These are phyloP conservation scores for Mycena chlorophos DNA, from an alignment of 768 basidiomycete species.

Conservation along the genomic window DNA sequence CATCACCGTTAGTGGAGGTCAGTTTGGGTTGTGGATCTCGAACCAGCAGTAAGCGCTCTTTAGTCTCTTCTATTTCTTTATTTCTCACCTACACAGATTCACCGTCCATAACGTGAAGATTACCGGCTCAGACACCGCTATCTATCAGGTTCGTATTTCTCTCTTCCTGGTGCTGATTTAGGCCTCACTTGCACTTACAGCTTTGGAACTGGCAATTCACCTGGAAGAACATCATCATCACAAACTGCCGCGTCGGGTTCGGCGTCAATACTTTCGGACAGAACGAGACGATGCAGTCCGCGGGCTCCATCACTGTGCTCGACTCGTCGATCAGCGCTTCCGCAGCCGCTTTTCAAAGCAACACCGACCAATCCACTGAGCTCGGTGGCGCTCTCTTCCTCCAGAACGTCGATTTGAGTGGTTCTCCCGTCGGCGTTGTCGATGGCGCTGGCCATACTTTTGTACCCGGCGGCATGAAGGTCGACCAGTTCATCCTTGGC, in stretches of 20 bases:
- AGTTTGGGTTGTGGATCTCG: slow-evolving; percentile 50
- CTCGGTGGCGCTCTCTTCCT: slow-evolving; percentile 41
- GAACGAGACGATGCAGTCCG: slow-evolving; percentile 29
- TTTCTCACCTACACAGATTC: slow-evolving; percentile 7
- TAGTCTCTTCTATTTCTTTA: not conserved
- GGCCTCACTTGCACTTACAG: not conserved
- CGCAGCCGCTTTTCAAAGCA: slow-evolving; percentile 34
- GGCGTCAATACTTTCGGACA: slow-evolving; percentile 36
- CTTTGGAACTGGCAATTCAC: slow-evolving; percentile 34
- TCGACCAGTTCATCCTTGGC: slow-evolving; percentile 53
- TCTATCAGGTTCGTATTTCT: slow-evolving; percentile 8
- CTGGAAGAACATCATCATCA: slow-evolving; percentile 14
- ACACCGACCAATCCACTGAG: slow-evolving; percentile 27
- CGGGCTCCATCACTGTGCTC: slow-evolving; percentile 39
- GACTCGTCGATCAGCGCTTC: slow-evolving; percentile 34
- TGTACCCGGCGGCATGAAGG: slow-evolving; percentile 43
- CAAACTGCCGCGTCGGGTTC: slow-evolving; percentile 36
- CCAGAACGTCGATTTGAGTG: slow-evolving; percentile 42
- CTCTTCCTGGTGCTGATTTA: not conserved
- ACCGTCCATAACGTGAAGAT: slow-evolving; percentile 20
- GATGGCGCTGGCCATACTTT: slow-evolving; percentile 35
- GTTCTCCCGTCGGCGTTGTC: slow-evolving; percentile 41
- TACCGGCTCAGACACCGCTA: slow-evolving; percentile 13
- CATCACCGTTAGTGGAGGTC: slow-evolving; percentile 34
- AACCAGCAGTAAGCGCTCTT: slow-evolving; percentile 48